Base-by-base conservation (phyloP, 2,329 filamentous ascomycete species). In the Colletotrichum cordylinicola region DNA sequence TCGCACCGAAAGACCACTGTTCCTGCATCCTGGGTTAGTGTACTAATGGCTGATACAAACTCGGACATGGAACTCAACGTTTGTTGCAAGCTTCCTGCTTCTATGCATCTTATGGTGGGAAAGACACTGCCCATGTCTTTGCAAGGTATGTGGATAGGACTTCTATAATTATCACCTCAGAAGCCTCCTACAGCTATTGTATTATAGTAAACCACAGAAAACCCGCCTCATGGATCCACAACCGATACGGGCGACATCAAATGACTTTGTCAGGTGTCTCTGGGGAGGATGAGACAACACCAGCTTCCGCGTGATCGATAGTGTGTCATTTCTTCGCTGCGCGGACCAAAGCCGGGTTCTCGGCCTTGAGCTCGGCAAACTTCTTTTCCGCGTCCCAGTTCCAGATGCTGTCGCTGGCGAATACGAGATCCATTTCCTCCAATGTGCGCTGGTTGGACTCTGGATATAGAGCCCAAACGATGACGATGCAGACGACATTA, bases 351-450 rank as follows among this genome's bases (percentile, higher is more conserved):
- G 29, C 60, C 10, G 72, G 72, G 9, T 74, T 91, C 81, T 93
- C 90, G 6, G 86, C 90, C 82, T 92, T 93, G 66, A 94, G 85
- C n/a, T 86, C 86, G 6, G 87, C 88, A 83, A 94, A 94, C 35
- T 90, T 92, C 79, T 86, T 88, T 83, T 94, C 93, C 0, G 92
- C 93, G 67, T 94, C 92, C 93, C 94, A 95, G 2, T 90, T 89
- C 92, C 92, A 95, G 6, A 91, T 90, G 1, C 88, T 92, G 21
- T 92, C 87, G 1, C 91, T 89, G 0, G 93, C 92, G 78, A 96
- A 95, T 0, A 95, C 84, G 0, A 95, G 84, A 76, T 96, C 92
- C 87, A 95, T 95, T 80, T 95, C 93, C 80, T 95, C 94, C 0
- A 95, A 86, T 0, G 93, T 95, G 0, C 94, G 89, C 81, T 94